Evolutionary conservation across 495 filamentous ascomycete species (phyloP).

Genomic region (Aspergillus asperescens): DNA sequence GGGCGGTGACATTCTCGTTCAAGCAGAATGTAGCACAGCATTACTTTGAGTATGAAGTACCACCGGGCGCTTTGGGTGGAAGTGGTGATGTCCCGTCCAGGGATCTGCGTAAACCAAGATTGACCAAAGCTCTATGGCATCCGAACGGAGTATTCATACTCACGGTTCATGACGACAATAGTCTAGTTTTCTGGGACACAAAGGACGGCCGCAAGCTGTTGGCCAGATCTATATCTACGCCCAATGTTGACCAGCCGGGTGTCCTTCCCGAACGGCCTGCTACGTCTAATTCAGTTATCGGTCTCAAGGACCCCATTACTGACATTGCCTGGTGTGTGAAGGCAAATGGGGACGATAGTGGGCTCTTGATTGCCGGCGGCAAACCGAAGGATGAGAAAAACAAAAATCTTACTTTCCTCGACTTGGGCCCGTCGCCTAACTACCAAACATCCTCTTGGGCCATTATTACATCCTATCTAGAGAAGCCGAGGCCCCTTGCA

Average conservation of each 20-base stretch:
- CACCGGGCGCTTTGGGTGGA: slow-evolving; percentile 80
- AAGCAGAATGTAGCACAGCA: slow-evolving; percentile 74
- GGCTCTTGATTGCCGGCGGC: slow-evolving; percentile 80
- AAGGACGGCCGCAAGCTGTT: slow-evolving; percentile 84
- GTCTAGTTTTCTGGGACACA: slow-evolving; percentile 87
- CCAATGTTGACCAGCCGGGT: slow-evolving; percentile 61
- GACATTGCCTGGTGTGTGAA: slow-evolving; percentile 88
- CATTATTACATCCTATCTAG: slow-evolving; percentile 68
- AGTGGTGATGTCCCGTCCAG: slow-evolving; percentile 53
- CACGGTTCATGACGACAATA: slow-evolving; percentile 84
- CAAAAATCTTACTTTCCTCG: slow-evolving; percentile 79
- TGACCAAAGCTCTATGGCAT: slow-evolving; percentile 86
- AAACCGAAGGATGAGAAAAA: slow-evolving; percentile 53
- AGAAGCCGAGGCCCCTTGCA: slow-evolving; percentile 59
- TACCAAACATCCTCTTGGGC: slow-evolving; percentile 91
- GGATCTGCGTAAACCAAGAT: slow-evolving; percentile 56
- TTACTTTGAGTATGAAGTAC: slow-evolving; percentile 78
- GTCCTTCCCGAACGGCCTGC: slow-evolving; percentile 38
- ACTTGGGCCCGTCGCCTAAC: slow-evolving; percentile 80
- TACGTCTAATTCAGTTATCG: slow-evolving; percentile 38
- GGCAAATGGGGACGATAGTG: slow-evolving; percentile 87
- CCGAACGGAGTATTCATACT: slow-evolving; percentile 88
- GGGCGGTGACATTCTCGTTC: slow-evolving; percentile 85
- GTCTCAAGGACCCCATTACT: slow-evolving; percentile 64
- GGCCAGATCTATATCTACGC: slow-evolving; percentile 71